Base-by-base conservation (phyloP, 2,329 filamentous ascomycete species). In the Colletotrichum viniferum region DNA sequence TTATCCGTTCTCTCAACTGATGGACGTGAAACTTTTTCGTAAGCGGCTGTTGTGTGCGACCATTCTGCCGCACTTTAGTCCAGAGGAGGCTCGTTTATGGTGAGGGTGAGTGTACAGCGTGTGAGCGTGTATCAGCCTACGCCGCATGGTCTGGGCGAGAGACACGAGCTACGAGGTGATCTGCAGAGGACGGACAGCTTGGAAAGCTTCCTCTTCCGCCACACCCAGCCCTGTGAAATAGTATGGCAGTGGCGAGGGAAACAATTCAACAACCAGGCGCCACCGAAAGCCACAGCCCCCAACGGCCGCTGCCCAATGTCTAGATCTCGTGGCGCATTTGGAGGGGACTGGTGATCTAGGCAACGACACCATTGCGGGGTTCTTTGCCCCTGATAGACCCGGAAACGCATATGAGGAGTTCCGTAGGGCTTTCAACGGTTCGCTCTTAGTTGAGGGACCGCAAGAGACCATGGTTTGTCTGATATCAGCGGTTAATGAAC, bases 11-110 rank as follows among this genome's bases (percentile, higher is more conserved):
- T 7, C 38, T 32, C 7, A 13, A 63, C 60, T 71, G 71, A 70
- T 52, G 71, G 71, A 65, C 61, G n/a, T 60, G 63, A 75, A 72
- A 68, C 36, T 73, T 73, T 55, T 34, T 26, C 26, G 26, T 5
- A 16, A 30, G 68, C 30, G 68, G 48, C 28, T 63, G 36, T 14
- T 70, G 26, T 52, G 38, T 63, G 21, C 9, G 32, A 38, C 38
- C 21, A 18, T 52, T 14, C 10, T 73, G 52, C 18, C 16, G 30
- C 14, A 18, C 4, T 28, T 65, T 16, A 13, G 32, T 9, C n/a
- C 18, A 32, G 16, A 28, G 7, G 7, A 13, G 32, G 26, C n/a
- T 26, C 9, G 10, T n/a, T 26, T 2, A n/a, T 1, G 18, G 4
- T 28, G 38, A 56, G 28, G 30, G 28, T 4, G 21, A 28, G 1